These are phyloP conservation scores for Platanthera guangdongensis DNA, from an alignment of 106 monocot species.

Conservation along the genomic window DNA sequence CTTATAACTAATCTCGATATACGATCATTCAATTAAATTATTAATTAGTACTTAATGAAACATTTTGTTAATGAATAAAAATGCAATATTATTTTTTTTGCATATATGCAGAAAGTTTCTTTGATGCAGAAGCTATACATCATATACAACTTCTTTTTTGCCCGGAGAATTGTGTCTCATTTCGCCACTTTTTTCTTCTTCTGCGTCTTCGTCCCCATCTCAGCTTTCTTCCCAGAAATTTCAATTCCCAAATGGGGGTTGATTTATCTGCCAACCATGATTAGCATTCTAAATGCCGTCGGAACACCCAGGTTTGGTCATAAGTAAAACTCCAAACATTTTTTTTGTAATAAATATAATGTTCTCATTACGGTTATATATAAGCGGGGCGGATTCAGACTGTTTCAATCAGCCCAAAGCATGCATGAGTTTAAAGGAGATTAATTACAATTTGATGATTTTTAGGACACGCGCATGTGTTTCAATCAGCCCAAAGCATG, in stretches of 20 bases:
- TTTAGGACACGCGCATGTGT: no score
- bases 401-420: no score
- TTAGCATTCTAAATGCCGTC: conserved; percentile 58
- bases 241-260: conserved; percentile 43
- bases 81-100: not conserved
- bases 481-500: no score
- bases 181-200: conserved; percentile 70
- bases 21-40: no score
- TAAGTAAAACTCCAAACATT: no score
- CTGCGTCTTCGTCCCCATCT: conserved; percentile 48
- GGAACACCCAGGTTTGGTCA: conserved; percentile 39
- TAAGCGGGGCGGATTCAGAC: no score
- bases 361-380: no score
- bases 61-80: not conserved
- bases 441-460: no score
- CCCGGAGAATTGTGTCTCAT: conserved; percentile 58
- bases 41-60: not conserved
- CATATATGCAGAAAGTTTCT: conserved; percentile 33
- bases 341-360: no score
- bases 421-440: no score
- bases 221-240: conserved; percentile 41
- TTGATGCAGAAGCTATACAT: conserved; percentile 55
- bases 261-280: conserved; percentile 42
- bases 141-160: conserved; percentile 62
- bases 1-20: no score